Conservation (phyloP, 768 basidiomycete species). For the Tulasnella sp. region DNA sequence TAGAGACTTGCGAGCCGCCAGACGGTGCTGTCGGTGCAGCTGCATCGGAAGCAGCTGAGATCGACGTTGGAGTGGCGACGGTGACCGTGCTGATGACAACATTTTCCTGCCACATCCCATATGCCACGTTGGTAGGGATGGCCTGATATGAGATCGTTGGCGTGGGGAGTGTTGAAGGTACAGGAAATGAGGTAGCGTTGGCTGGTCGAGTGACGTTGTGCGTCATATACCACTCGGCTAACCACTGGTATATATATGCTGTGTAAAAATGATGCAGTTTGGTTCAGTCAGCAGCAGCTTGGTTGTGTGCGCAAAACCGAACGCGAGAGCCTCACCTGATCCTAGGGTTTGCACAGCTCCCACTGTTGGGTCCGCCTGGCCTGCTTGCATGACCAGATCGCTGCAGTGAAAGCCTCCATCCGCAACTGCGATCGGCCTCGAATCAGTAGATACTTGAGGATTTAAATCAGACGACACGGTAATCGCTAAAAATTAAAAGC, state of each 20-base stretch:
- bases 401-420: conserved; percentile 13
- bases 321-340: neutral
- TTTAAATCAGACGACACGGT: conserved; percentile 11
- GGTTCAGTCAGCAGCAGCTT: neutral
- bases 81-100: neutral
- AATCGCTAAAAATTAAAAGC: neutral
- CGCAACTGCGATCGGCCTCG: conserved; percentile 6
- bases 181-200: neutral
- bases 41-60: neutral
- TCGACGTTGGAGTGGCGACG: neutral
- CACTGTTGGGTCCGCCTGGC: neutral
- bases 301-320: no score
- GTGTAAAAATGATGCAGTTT: neutral
- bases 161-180: neutral
- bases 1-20: neutral
- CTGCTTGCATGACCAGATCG: conserved; percentile 9
- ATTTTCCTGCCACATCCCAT: neutral
- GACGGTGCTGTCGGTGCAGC: no score
- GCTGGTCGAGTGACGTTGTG: conserved; percentile 8
- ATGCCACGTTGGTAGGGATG: neutral
- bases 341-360: conserved; percentile 3
- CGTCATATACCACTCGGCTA: conserved; percentile 5
- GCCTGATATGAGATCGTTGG: neutral
- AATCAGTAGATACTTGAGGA: neutral
- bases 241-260: conserved; percentile 6